Conservation (phyloP, 306 rosid genomes). For the Carpinus fangiana region DNA sequence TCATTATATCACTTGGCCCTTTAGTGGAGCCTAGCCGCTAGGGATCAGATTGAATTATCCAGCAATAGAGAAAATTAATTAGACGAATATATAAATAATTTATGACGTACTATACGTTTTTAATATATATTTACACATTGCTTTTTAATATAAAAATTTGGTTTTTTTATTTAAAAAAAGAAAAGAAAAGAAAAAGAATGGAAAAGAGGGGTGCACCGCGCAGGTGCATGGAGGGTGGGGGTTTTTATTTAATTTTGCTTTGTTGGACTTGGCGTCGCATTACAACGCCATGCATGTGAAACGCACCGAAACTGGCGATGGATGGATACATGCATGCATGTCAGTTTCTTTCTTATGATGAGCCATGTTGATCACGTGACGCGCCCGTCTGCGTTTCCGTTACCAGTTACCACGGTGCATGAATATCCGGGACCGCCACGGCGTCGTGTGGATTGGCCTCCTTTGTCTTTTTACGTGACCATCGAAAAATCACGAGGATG, state of each 20-base stretch:
- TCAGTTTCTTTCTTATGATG: background rate
- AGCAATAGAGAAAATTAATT: background rate
- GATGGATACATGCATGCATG: background rate
- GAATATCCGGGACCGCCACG: background rate
- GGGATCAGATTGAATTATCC: background rate
- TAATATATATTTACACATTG: no score
- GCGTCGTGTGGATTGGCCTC: background rate
- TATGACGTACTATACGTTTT: no score
- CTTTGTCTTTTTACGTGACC: background rate
- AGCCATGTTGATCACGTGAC: constrained; percentile 17
- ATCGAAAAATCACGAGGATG: background rate
- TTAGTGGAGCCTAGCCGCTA: no score
- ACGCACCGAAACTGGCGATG: background rate
- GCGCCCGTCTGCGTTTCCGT: background rate
- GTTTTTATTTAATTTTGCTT: no score
- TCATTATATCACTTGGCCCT: background rate
- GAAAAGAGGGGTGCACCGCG: no score
- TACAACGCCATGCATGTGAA: constrained; percentile 1
- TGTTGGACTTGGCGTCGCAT: background rate
- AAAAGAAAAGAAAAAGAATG: no score
- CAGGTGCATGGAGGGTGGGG: no score
- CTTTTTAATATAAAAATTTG: no score
- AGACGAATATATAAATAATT: no score
- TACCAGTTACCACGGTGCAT: background rate
- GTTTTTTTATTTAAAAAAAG: no score